Evolutionary conservation across 1,139 yeast species (phyloP).

Genomic region (Suhomyces coccinellae): DNA sequence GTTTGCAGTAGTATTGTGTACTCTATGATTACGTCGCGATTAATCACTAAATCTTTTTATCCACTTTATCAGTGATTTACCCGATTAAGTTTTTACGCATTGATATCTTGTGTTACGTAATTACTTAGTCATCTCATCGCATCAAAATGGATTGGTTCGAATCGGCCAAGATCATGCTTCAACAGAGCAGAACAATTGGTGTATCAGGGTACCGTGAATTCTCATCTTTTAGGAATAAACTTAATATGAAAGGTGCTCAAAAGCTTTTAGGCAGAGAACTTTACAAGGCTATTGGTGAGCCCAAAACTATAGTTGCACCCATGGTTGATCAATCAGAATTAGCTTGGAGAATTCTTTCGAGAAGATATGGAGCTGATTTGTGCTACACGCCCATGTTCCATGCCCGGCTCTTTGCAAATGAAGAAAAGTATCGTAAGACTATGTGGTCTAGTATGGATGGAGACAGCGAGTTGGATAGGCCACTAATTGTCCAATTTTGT

Average conservation of each 20-base stretch:
- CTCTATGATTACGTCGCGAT: too few relatives aligned
- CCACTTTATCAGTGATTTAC: too few relatives aligned
- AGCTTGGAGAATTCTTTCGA: slow-evolving; percentile 89
- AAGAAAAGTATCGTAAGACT: slow-evolving; percentile 72
- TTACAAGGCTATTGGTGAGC: slow-evolving; percentile 67
- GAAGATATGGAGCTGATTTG: slow-evolving; percentile 88
- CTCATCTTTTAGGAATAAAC: not conserved
- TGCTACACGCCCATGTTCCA: slow-evolving; percentile 98
- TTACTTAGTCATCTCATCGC: too few relatives aligned
- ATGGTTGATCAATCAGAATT: slow-evolving; percentile 98
- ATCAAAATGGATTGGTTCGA: too few relatives aligned
- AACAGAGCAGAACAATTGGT: not conserved
- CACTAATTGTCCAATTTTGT: slow-evolving; percentile 90
- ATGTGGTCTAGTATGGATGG: slow-evolving; percentile 84
- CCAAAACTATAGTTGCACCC: slow-evolving; percentile 90
- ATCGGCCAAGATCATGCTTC: too few relatives aligned
- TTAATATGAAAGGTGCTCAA: not conserved
- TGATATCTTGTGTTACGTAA: too few relatives aligned
- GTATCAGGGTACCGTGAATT: not conserved
- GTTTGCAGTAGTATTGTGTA: too few relatives aligned
- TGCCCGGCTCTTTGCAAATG: slow-evolving; percentile 84
- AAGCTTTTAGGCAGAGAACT: slow-evolving; percentile 62
- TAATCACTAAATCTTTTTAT: too few relatives aligned
- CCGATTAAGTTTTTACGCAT: too few relatives aligned
- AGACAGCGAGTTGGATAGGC: slow-evolving; percentile 62